Evolutionary conservation across 2,329 filamentous ascomycete species (phyloP), one percentile per base, ranked within the genome.

Genomic region (Trichoderma atrobrunneum): DNA sequence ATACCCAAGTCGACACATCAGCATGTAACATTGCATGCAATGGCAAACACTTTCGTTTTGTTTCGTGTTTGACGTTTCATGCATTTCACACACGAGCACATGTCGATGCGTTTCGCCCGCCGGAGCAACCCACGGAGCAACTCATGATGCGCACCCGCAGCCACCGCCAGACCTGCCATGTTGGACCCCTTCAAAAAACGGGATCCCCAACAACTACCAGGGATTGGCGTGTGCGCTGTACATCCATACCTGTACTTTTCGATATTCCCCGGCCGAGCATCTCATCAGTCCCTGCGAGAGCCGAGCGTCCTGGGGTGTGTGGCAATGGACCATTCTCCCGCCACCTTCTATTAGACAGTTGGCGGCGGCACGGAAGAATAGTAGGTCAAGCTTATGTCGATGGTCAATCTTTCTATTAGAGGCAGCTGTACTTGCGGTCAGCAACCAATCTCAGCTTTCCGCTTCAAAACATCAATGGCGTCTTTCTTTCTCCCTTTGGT

Each of bases 241-340:
- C 57, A 32, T 60, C 30, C 57, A 32, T 63, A 36, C 32, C 6
- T 39, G 21, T 14, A 14, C 32, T 24, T 16, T 34, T 30, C 57
- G 21, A 69, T 70, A 70, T 70, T 71, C 67, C 71, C 71, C 67
- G 59, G 66, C 70, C 51, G 51, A 71, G 71, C 71, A 72, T 65
- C 71, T 64, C 71, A 36, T 28, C 51, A 32, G 60, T 8, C 66
- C 28, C 26, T 63, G 30, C 32, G 48, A 63, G 43, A 71, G 59
- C 59, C 60, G 43, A 34, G 59, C 34, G 36, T 51, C 28, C 57
- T 62, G 39, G 66, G 66, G 60, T 18, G 34, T 12, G 28, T 30
- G 68, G 39, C 57, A 30, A 56, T 51, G 16, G 54, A 34, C 65
- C 11, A 16, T 36, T 43, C 43, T 63, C 51, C 28, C 32, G 32